Base-by-base conservation (phyloP, 1,284 basidiomycete genomes). In the Meripilus lineatus region DNA sequence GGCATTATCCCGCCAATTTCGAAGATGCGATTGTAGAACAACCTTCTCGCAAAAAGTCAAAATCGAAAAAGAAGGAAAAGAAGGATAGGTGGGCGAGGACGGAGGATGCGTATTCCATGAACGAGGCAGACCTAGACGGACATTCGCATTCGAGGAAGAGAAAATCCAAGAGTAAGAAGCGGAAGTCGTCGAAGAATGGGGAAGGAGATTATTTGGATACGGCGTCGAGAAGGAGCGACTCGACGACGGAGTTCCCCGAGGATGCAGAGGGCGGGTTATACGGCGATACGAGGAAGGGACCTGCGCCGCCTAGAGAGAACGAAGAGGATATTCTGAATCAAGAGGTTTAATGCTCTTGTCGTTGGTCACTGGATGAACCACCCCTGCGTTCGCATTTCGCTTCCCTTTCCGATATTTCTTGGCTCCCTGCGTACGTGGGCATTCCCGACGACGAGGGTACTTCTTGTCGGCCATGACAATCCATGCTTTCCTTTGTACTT, bases 81-180 rank as follows among this genome's bases (percentile, higher is more conserved):
- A 89, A 89, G 65, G 87, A 90, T 55, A 70, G 88, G 42, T 90
- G 84, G 82, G 85, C 81, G 49, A 72, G 84, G 60, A 89, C 87
- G 30, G 85, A 89, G 63, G 87, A 90, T 62, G 87, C 87, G 33
- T 84, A 88, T 55, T 71, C 68, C 15, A 63, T 75, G 21, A 67
- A 74, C 8, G 74, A 74, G 39, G 74, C 76, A 22, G 50, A 51
- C 13, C 32, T 40, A 17, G 74, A 67, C 58, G 73, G 71, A 50
- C 62, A 59, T 59, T 74, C 72, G 57, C 54, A 52, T 37, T 51
- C 54, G 45, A 80, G 72, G 65, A 79, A 71, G 66, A 75, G 64
- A 56, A 74, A 64, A 51, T 69, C 70, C 26, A 72, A 70, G 35
- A 44, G 38, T 17, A 28, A n/a, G 36, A 25, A 24, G 23, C 32